These are phyloP conservation scores for Fennellomyces sp. DNA, from an alignment of 371 early-diverging fungal genomes.

Conservation along the genomic window DNA sequence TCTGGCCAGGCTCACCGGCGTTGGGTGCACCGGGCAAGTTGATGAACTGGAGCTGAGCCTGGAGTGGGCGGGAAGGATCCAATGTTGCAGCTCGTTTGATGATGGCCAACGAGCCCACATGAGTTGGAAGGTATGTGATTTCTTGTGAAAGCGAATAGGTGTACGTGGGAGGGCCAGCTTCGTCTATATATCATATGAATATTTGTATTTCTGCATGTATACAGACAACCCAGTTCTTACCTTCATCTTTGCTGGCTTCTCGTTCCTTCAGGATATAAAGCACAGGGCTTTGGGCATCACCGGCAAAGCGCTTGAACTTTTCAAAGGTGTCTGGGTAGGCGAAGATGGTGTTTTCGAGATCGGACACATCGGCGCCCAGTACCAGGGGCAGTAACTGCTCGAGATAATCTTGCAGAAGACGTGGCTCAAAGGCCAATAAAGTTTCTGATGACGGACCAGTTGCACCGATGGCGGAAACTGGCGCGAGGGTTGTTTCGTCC, in stretches of 20 bases:
- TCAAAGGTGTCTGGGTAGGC: constrained; percentile 72
- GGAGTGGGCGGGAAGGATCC: constrained; percentile 76
- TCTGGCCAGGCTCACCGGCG: constrained; percentile 53
- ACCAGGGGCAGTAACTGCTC: constrained; percentile 73
- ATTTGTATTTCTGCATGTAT: not conserved
- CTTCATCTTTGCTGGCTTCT: constrained; percentile 59
- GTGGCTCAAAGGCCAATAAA: constrained; percentile 58
- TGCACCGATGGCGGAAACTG: constrained; percentile 19
- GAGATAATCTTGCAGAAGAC: constrained; percentile 67
- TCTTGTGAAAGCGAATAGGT: constrained; percentile 77
- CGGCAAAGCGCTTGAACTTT: constrained; percentile 78
- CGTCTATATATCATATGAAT: constrained; percentile 30
- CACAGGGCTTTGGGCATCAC: constrained; percentile 75
- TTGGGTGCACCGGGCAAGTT: constrained; percentile 89
- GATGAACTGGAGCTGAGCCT: constrained; percentile 87
- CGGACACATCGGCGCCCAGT: constrained; percentile 68
- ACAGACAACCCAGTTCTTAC: constrained; percentile 18
- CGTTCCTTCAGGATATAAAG: constrained; percentile 83
- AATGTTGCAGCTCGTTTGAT: constrained; percentile 85
- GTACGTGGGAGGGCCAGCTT: constrained; percentile 41
- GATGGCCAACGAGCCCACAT: constrained; percentile 84
- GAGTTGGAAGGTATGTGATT: constrained; percentile 72
- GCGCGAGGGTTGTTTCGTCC: constrained; percentile 25
- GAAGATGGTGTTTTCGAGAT: constrained; percentile 66
- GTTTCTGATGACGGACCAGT: constrained; percentile 21